Percentiles rank a stretch among this genome's conserved stretches.
phyloP scores from a whole-genome alignment of 1,284 basidiomycete genomes.

The Moniliophthora roreri region DNA sequence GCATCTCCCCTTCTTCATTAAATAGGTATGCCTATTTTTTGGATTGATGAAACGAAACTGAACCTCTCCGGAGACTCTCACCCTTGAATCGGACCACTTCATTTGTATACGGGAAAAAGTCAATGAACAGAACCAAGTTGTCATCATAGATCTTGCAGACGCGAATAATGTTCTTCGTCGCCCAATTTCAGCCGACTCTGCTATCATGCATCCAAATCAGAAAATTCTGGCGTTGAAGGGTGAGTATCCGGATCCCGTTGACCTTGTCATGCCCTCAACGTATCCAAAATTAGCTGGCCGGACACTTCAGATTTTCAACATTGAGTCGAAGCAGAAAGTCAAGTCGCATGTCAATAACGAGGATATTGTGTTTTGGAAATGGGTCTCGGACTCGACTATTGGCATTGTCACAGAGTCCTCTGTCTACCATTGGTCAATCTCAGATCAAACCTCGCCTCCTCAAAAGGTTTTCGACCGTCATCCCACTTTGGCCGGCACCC shows the following conservation, averaged over 20 bases:
- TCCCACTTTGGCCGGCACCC: constrained; percentile 88
- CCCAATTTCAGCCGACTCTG: constrained; percentile 96
- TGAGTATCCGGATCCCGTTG: constrained; percentile 32
- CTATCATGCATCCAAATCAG: constrained; percentile 97
- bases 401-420: constrained; percentile 95
- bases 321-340: constrained; percentile 96
- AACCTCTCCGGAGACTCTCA: constrained; percentile 62
- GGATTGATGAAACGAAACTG: constrained; percentile 11
- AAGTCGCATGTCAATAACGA: constrained; percentile 95
- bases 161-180: constrained; percentile 95
- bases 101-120: constrained; percentile 92
- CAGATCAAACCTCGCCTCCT: constrained; percentile 71
- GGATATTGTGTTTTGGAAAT: constrained; percentile 99
- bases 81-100: constrained; percentile 96
- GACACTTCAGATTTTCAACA: constrained; percentile 98
- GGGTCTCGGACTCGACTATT: constrained; percentile 89
- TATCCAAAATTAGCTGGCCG: constrained; percentile 65
- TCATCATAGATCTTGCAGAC: constrained; percentile 95
- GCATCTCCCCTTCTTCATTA: not conserved
- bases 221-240: constrained; percentile 98
- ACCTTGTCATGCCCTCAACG: constrained; percentile 12
- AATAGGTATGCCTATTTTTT: constrained; percentile 19
- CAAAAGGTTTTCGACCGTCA: constrained; percentile 98
- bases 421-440: constrained; percentile 93
- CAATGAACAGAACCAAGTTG: constrained; percentile 92